These are phyloP conservation scores for Mortierella sp. DNA, from an alignment of 371 early-diverging fungal species.

Conservation along the genomic window DNA sequence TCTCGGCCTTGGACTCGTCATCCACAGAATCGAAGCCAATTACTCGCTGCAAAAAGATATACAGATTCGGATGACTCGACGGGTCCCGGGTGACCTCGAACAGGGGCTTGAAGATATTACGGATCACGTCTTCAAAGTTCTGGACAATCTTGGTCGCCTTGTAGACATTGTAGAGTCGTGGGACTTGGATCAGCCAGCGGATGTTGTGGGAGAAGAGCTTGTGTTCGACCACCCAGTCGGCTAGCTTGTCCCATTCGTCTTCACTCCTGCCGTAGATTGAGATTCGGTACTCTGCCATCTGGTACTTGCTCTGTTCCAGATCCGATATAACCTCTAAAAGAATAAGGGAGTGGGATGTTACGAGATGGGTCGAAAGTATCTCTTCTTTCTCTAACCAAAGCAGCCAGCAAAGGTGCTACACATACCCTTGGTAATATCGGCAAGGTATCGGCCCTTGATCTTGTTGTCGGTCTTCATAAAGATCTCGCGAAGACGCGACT, in stretches of 20 bases:
- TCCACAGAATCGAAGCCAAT: constrained; percentile 98
- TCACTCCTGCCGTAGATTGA: constrained; percentile 90
- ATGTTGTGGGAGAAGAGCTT: constrained; percentile 93
- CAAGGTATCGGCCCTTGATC: constrained; percentile 92
- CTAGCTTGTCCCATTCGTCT: constrained; percentile 96
- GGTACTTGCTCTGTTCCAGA: constrained; percentile 96
- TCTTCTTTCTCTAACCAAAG: neutral
- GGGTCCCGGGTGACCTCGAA: constrained; percentile 96
- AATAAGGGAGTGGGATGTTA: no score
- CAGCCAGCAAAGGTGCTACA: neutral
- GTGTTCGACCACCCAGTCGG: constrained; percentile 96
- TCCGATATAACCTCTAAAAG: constrained; percentile 89
- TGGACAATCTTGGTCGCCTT: constrained; percentile 75
- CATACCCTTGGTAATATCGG: constrained; percentile 92
- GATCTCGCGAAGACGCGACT: constrained; percentile 80
- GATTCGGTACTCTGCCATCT: constrained; percentile 94
- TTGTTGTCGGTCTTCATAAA: constrained; percentile 98
- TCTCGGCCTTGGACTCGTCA: constrained; percentile 96
- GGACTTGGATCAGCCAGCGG: constrained; percentile 97
- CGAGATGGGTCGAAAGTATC: no score
- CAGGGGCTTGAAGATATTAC: constrained; percentile 94
- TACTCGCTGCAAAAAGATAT: constrained; percentile 95
- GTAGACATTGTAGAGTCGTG: constrained; percentile 96
- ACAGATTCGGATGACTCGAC: constrained; percentile 87
- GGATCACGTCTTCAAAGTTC: constrained; percentile 87